Conservation (phyloP, 2,329 filamentous ascomycete species). For the Mycogone perniciosa region DNA sequence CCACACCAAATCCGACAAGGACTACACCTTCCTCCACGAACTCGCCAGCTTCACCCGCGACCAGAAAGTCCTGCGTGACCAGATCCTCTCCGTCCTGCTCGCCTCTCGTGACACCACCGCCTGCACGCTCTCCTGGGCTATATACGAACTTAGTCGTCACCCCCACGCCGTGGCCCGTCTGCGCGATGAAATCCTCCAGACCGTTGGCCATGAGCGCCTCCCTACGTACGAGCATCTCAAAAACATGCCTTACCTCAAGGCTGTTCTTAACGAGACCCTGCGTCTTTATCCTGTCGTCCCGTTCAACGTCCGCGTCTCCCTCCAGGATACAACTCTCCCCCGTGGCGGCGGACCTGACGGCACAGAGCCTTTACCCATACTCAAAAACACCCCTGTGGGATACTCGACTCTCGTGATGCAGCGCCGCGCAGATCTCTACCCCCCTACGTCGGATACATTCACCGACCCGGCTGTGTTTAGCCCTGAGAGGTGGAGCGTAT, state of each 20-base stretch:
- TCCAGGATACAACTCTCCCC: slow-evolving; percentile 69
- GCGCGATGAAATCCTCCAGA: slow-evolving; percentile 62
- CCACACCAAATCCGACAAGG: slow-evolving; percentile 63
- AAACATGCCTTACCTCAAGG: slow-evolving; percentile 74
- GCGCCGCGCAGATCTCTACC: slow-evolving; percentile 58
- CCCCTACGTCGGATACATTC: slow-evolving; percentile 38
- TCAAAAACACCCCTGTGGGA: slow-evolving; percentile 57
- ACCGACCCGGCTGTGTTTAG: slow-evolving; percentile 46
- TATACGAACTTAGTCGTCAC: slow-evolving; percentile 74
- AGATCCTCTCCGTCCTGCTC: slow-evolving; percentile 74
- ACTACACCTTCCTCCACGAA: slow-evolving; percentile 81
- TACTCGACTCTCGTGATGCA: slow-evolving; percentile 71
- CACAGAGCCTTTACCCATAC: slow-evolving; percentile 55
- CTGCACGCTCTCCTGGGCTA: slow-evolving; percentile 68
- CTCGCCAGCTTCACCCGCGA: slow-evolving; percentile 74
- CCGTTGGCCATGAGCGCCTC: slow-evolving; percentile 55
- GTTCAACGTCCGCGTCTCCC: slow-evolving; percentile 68
- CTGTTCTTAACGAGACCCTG: slow-evolving; percentile 69
- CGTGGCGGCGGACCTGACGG: slow-evolving; percentile 61
- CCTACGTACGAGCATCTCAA: slow-evolving; percentile 79
- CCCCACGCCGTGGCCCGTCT: slow-evolving; percentile 62
- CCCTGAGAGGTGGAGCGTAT: slow-evolving; percentile 59
- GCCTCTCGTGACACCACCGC: slow-evolving; percentile 87
- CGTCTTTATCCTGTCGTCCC: slow-evolving; percentile 73
- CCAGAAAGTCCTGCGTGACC: slow-evolving; percentile 68